A percentile compares a stretch with the other conserved stretches of the same genome.
Conservation (phyloP, 1,284 basidiomycete species). For the Malassezia slooffiae region DNA sequence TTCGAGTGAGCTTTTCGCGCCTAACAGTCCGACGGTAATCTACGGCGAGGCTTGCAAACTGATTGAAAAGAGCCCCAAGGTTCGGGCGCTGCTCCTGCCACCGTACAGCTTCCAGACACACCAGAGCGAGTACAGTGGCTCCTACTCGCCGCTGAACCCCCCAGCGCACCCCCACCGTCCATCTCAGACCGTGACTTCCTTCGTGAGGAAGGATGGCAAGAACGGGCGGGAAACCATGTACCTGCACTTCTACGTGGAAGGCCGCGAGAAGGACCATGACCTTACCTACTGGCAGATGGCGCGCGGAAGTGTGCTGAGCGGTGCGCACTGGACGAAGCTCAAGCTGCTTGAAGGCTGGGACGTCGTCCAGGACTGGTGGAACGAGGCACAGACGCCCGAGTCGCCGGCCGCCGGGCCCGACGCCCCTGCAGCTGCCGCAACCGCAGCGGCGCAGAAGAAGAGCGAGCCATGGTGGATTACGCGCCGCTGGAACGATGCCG, state of each 20-base stretch:
- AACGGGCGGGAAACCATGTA: constrained; percentile 30
- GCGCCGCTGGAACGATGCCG: constrained; percentile 3
- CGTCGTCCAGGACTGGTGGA: constrained; percentile 4
- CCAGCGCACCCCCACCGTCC: constrained; percentile 19
- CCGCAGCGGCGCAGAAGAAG: not conserved
- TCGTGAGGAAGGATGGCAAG: constrained; percentile 18
- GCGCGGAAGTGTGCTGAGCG: constrained; percentile 19
- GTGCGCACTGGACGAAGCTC: constrained; percentile 22
- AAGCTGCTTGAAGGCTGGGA: constrained; percentile 24
- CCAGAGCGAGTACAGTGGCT: constrained; percentile 13
- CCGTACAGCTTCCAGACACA: constrained; percentile 35
- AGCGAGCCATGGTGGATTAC: constrained; percentile 16
- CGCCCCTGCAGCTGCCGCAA: too few relatives aligned
- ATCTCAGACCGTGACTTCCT: constrained; percentile 24
- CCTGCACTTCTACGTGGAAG: constrained; percentile 30
- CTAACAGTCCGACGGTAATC: constrained; percentile 79
- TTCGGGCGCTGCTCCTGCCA: constrained; percentile 26
- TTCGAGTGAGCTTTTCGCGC: constrained; percentile 77
- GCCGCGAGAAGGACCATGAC: constrained; percentile 29
- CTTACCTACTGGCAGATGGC: constrained; percentile 25
- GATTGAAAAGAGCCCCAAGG: constrained; percentile 59
- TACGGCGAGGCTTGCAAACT: constrained; percentile 75
- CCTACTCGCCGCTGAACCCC: constrained; percentile 30
- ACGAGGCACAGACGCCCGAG: not conserved
- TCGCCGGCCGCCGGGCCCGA: not conserved